Base-by-base conservation (phyloP, 768 basidiomycete species). In the Pleurotus cornucopiae region DNA sequence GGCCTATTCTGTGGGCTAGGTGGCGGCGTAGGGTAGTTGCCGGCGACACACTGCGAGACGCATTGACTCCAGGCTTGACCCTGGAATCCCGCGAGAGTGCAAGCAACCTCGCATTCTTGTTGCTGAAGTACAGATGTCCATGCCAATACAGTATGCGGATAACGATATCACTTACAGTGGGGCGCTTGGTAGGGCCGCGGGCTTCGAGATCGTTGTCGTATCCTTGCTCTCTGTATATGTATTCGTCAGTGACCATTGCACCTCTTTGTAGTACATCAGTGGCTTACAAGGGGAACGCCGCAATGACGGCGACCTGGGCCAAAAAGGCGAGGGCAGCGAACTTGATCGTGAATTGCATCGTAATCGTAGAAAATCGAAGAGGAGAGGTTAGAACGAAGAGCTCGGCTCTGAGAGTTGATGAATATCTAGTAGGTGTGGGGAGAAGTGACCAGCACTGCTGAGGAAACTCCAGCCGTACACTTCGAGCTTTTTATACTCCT, bases 401-500 rank as follows among this genome's bases (percentile, higher is more conserved):
- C 37, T 25, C 51, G 39, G 51, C 51, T 53, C 39, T 53, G 39
- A 39, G 30, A n/a, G 48, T 14, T 7, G 34, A 34, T 34, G 30
- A 9, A 9, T 34, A 34, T 34, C 30, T 13, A 26, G 14, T 20
- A 37, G 49, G 34, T 6, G 23, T 41, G 34, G n/a, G 34, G 51
- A 53, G 51, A 53, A 53, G 51, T 53, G 51, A 53, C 51, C 51
- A 40, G 51, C 51, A 53, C 51, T 53, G 37, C 51, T 41, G 51
- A 53, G n/a, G 51, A 51, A 41, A 53, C 11, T 3, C 21, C 5
- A 5, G 11, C 38, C n/a, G 6, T 11, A 6, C 18, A 12, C 2
- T 23, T 34, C 12, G n/a, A 18, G 51, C 51, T 23, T 52, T 18
- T 52, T 52, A 52, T 52, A 40, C 49, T 3, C 37, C 6, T 34